Conservation (phyloP, 2,329 filamentous ascomycete species). For the Fusarium musae region DNA sequence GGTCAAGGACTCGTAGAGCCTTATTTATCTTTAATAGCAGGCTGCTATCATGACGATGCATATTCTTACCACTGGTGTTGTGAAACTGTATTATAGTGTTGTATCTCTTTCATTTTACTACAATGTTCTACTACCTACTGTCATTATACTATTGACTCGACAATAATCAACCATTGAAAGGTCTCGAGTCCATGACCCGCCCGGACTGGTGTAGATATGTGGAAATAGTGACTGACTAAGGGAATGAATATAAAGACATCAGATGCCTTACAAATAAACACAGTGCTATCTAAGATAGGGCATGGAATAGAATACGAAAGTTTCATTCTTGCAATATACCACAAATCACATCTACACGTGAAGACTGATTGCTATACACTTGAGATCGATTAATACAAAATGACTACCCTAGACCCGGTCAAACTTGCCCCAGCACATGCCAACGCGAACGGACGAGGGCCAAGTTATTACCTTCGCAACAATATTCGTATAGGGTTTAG, state of each 20-base stretch:
- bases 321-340: background rate
- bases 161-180: background rate
- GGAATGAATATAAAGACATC: background rate
- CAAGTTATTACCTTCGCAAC: background rate
- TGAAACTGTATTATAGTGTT: background rate
- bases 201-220: no score
- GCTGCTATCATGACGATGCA: background rate
- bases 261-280: background rate
- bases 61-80: background rate
- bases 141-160: background rate
- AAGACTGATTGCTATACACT: no score
- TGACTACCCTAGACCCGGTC: background rate
- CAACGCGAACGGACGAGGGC: background rate
- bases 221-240: background rate
- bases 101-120: background rate
- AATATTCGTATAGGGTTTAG: background rate
- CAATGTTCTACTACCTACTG: background rate
- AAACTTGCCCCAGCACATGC: background rate
- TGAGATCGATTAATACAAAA: fast-evolving
- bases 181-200: background rate
- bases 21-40: background rate
- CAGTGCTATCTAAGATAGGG: no score
- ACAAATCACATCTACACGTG: background rate
- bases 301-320: background rate
- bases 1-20: background rate